Base-by-base conservation (phyloP, 1,284 basidiomycete species). In the Cryptococcus sp. region DNA sequence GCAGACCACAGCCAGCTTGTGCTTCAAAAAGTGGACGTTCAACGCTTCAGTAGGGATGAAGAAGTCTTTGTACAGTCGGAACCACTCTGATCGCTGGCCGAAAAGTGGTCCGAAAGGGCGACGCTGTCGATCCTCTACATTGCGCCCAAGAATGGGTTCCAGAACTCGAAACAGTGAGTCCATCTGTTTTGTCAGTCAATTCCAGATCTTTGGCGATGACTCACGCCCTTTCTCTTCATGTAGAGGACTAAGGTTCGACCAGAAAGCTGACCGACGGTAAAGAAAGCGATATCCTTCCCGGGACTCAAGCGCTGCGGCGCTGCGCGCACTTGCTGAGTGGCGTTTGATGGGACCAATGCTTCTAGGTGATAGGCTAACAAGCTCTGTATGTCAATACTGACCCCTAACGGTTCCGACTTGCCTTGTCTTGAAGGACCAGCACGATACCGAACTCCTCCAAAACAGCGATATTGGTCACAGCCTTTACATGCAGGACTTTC, bases 401-500 rank as follows among this genome's bases (percentile, higher is more conserved):
- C 48, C 11, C 44, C 55, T 32, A 41, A 25, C 2, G 41, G 23
- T 22, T 24, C 24, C 18, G 1, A 61, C 79, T 45, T 52, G 86
- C 88, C 79, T 90, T 91, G 74, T 94, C 90, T 4, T 93, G 89
- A 19, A 98, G 78, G 16, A 98, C 91, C 24, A 98, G 80, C 79
- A 98, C 92, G 61, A 98, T 91, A 24, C 90, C 88, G 71, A 94
- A 94, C 60, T 91, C 88, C 66, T 94, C 90, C 2, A 98, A 78
- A 78, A 98, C 92, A 1, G 92, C 91, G 69, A 90, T 90, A 66
- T 96, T 91, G 4, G 89, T 91, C 25, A 98, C 92, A 74, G 84
- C 82, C 72, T 88, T 89, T 39, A 96, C 78, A 67, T 93, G 90
- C 13, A 97, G 76, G 19, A 97, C 91, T 52, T 91, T 87, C 31